Conservation (phyloP, 257 asterid genomes). For the Solanum clarkiae region DNA sequence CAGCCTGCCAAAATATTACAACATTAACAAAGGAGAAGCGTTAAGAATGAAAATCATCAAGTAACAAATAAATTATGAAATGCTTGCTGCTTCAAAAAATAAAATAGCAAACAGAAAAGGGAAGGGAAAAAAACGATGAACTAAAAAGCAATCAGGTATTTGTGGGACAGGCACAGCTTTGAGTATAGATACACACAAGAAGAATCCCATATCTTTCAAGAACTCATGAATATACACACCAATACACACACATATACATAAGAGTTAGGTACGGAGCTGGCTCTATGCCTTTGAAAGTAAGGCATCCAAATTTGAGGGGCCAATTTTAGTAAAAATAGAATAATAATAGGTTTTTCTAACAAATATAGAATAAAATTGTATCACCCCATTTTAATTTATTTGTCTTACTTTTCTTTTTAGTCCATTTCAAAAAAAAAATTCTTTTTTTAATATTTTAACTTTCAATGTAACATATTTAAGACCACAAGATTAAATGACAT, state of each 20-base stretch:
- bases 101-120: background rate
- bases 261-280: background rate
- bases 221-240: background rate
- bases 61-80: background rate
- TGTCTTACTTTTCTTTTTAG: background rate
- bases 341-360: background rate
- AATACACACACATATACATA: background rate
- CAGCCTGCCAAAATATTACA: slow-evolving; percentile 70
- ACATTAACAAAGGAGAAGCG: slow-evolving; percentile 10
- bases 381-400: background rate
- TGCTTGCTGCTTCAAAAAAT: slow-evolving; percentile 9
- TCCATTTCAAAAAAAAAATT: background rate
- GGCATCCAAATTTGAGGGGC: background rate
- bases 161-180: slow-evolving; percentile 7
- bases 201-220: slow-evolving; percentile 4
- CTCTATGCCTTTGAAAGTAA: background rate
- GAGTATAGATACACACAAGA: slow-evolving; percentile 20
- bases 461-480: background rate
- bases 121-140: background rate
- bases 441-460: background rate
- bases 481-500: background rate
- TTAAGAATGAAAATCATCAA: background rate
- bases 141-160: background rate
- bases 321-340: background rate
- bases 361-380: background rate